Evolutionary conservation across 1,284 basidiomycete species (phyloP), one percentile per base, ranked within the genome.

Genomic region (Grifola frondosa): DNA sequence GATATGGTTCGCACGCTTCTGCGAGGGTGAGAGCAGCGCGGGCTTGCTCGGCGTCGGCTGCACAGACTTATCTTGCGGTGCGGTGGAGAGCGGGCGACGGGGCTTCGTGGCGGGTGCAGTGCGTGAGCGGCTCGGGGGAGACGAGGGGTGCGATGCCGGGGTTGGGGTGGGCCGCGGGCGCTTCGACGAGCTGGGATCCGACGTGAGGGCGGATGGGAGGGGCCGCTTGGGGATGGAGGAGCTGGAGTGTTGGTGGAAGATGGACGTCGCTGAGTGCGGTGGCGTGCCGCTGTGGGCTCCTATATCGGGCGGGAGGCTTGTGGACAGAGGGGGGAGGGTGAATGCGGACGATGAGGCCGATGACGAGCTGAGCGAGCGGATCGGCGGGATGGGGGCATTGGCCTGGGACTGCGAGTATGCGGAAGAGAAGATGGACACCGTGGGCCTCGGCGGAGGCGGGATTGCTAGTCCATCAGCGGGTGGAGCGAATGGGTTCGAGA

Each of bases 1-100:
- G 52, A 95, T 95, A 60, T 95, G 91, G 58, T 95, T 95, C 30
- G 89, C 90, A 63, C 93, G 92, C 66, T 95, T 95, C 69, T 95
- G 91, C 8, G 85, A 87, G 1, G 68, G 60, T 17, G 61, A 63
- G 22, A 69, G 61, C 34, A 69, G 59, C 33, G 64, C 54, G 22
- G 66, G 61, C 44, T 65, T 67, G 29, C 37, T 48, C 29, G 44
- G 30, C 32, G 37, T 21, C 20, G 31, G 12, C 30, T 6, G n/a
- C 22, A 6, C 21, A 17, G 17, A 21, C 38, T 28, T 28, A 20
- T 37, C 36, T 37, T 30, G 13, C 29, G 23, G 22, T 19, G 31
- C 13, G 30, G 50, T 32, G 16, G 41, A 36, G 39, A 42, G 34
- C 37, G 37, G 23, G 12, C 38, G 32, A 39, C 47, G 48, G 13